These are phyloP conservation scores for Trichocomaceae sp. DNA, from an alignment of 2,329 filamentous ascomycete species.

Conservation along the genomic window DNA sequence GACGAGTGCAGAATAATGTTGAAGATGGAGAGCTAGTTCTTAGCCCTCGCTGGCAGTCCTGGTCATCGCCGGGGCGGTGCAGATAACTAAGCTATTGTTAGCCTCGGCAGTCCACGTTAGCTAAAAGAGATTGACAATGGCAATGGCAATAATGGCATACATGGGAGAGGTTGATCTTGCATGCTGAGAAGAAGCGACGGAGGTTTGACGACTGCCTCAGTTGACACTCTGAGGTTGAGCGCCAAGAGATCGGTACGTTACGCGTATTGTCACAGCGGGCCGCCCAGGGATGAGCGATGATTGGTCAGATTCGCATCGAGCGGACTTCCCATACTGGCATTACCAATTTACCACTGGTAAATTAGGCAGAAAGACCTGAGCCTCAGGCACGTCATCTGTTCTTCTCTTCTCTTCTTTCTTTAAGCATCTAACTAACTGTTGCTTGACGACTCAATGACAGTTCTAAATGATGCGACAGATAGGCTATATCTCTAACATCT, in stretches of 20 bases:
- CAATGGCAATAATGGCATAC: no score
- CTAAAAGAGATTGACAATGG: no score
- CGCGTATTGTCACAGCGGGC: constrained; percentile 5
- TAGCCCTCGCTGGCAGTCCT: constrained; percentile 10
- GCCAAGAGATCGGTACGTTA: constrained; percentile 3
- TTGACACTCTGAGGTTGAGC: no score
- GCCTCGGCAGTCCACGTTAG: no score
- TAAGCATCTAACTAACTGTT: no score
- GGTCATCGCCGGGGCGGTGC: constrained; percentile 5
- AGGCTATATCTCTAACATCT: no score
- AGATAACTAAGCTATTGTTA: no score
- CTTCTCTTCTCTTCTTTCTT: background rate
- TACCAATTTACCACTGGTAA: constrained; percentile 3
- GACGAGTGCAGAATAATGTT: background rate
- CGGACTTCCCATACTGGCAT: background rate
- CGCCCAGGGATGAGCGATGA: background rate
- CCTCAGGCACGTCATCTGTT: background rate
- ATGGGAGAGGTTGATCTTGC: no score
- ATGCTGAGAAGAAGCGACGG: background rate
- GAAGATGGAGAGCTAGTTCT: constrained; percentile 7
- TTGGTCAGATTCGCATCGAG: background rate
- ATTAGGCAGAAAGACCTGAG: background rate
- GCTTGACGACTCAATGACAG: no score
- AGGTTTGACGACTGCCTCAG: background rate
- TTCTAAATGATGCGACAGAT: no score